phyloP scores from a whole-genome alignment of 768 basidiomycete species.

The Mycena maculata region DNA sequence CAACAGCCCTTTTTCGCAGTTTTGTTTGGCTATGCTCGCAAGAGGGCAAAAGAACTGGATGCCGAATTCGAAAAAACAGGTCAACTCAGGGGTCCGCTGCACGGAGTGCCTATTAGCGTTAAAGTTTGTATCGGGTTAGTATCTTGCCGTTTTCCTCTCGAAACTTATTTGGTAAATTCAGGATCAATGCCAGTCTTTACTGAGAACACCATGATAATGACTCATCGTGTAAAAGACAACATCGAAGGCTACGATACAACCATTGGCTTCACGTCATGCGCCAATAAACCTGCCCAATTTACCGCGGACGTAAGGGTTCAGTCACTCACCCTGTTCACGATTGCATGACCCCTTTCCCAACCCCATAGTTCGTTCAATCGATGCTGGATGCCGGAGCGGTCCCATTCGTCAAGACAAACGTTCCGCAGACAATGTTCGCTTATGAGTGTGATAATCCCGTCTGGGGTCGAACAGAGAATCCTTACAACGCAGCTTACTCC shows the following conservation, averaged over 20 bases:
- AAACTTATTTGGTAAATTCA: not conserved
- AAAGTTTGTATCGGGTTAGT: constrained; percentile 55
- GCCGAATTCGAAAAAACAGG: constrained; percentile 55
- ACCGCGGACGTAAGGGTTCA: constrained; percentile 57
- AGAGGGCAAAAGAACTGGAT: constrained; percentile 59
- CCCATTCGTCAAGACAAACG: constrained; percentile 76
- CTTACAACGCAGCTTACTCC: constrained; percentile 49
- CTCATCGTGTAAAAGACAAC: constrained; percentile 47
- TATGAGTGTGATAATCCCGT: constrained; percentile 70
- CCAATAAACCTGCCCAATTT: constrained; percentile 53
- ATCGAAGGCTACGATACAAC: constrained; percentile 63
- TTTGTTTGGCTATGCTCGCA: constrained; percentile 59
- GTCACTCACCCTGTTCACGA: not conserved
- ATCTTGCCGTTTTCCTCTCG: not conserved
- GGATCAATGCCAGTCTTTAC: constrained; percentile 28
- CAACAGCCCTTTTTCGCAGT: constrained; percentile 53
- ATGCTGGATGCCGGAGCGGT: constrained; percentile 63
- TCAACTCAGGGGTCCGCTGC: constrained; percentile 60
- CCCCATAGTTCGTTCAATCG: constrained; percentile 42
- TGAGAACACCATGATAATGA: not conserved
- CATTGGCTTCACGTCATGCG: constrained; percentile 65
- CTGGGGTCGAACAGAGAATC: constrained; percentile 67
- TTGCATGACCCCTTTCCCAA: not conserved
- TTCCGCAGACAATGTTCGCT: constrained; percentile 71
- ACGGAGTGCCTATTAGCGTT: constrained; percentile 70